Evolutionary conservation across 1,139 yeast genomes (phyloP).

Genomic region (Yamadazyma siamensis): DNA sequence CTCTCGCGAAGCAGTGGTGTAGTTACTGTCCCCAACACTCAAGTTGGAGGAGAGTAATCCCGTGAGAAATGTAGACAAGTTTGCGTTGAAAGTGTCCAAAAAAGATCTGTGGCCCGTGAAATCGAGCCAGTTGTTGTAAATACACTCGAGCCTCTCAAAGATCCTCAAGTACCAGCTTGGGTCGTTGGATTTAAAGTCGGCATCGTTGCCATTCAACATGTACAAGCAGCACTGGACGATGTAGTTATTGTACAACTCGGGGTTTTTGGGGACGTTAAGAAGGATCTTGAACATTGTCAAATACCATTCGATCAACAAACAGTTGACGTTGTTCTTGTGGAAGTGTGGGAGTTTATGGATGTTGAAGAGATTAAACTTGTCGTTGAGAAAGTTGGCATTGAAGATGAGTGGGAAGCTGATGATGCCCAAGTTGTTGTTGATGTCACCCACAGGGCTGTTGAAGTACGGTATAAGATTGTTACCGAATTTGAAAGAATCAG

Average conservation of each 20-base stretch:
- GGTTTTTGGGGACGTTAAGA: conserved; percentile 19
- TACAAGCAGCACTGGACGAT: conserved; percentile 28
- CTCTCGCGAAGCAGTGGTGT: too few species aligned
- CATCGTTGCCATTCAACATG: conserved; percentile 18
- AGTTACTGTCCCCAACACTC: conserved; percentile 3
- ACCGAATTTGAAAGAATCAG: conserved; percentile 12
- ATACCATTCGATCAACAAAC: conserved; percentile 38
- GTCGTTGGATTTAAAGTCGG: conserved; percentile 10
- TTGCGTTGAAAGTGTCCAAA: conserved; percentile 6
- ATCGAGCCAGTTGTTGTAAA: conserved; percentile 22
- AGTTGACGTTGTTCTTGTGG: conserved; percentile 14
- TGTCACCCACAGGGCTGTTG: conserved; percentile 22
- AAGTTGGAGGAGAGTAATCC: conserved; percentile 9
- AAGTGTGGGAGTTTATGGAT: conserved; percentile 5
- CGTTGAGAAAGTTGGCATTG: conserved; percentile 24
- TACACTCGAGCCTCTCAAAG: not conserved
- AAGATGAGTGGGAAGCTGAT: conserved; percentile 45
- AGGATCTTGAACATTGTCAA: conserved; percentile 33
- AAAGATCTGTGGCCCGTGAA: conserved; percentile 6
- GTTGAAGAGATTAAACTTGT: conserved; percentile 6
- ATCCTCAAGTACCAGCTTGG: conserved; percentile 6
- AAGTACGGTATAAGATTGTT: conserved; percentile 18
- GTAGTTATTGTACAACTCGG: conserved; percentile 22
- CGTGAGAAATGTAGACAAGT: conserved; percentile 8
- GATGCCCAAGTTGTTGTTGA: conserved; percentile 42